Base-by-base conservation (phyloP, 163 green algal species). In the Trebouxiophyceae sp. region DNA sequence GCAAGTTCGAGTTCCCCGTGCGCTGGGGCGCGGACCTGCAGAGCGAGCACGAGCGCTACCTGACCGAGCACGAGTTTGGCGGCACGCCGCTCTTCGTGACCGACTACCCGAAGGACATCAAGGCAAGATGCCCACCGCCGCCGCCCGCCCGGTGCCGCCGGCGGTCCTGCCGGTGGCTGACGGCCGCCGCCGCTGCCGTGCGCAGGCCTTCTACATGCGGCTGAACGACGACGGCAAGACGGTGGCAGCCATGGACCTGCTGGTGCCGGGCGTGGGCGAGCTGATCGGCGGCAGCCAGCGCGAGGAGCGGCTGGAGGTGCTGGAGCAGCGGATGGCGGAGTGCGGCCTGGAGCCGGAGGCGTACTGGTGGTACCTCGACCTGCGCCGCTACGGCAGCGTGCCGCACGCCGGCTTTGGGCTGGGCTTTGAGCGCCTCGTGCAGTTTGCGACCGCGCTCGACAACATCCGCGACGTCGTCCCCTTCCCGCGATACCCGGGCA, bases 61-160 rank as follows among this genome's bases (percentile, higher is more conserved):
- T 98, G 34, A 88, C 84, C 2, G 91, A 97, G 84, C 81, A 89
- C 68, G 80, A 96, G 26, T 99, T 93, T 81, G 8, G 12, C 8
- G 88, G 93, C 76, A 79, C 87, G 74, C 95, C 95, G 12, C 77
- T 95, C 30, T 96, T 97, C 60, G 89, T 98, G 62, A 96, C 95
- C 83, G 89, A 98, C 87, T 97, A 97, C 81, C 89, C 89, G 57
- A 86, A 91, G 65, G 91, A 88, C 24, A 98, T 98, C 86, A 98
- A 98, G 85, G 60, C 55, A 3, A 39, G 33, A 6, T 32, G 8
- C n/a, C 29, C 29, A 8, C 39, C 16, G 39, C 8, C 39, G 12
- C 39, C 39, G 16, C 39, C 8, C 39, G 12, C 16, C 39, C 16
- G 39, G 8, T 50, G 39, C 39, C 8, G 12, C 39, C 39, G 39